These are phyloP conservation scores for Leccinum arenicola DNA, from an alignment of 768 basidiomycete species.

Conservation along the genomic window DNA sequence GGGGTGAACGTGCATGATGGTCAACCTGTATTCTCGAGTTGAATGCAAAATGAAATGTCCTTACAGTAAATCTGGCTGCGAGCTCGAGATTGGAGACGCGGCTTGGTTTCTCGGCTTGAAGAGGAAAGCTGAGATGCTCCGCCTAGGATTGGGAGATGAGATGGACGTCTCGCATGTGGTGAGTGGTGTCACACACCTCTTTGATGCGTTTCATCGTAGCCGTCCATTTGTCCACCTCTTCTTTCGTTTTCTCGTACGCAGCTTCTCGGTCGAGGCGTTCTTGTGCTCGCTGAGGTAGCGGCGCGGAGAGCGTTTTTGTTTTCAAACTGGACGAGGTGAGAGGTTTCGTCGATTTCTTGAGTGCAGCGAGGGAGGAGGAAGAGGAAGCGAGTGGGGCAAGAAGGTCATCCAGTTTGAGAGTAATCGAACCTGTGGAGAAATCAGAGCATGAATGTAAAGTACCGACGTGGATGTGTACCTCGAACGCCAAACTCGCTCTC, in stretches of 20 bases:
- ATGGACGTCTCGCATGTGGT: background rate
- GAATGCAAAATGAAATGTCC: conserved; percentile 2
- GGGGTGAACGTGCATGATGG: background rate
- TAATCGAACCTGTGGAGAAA: conserved; percentile 31
- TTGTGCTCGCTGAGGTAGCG: conserved; percentile 81
- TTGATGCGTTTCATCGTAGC: conserved; percentile 89
- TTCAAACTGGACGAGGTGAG: conserved; percentile 55
- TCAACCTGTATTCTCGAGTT: background rate
- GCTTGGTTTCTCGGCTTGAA: conserved; percentile 59
- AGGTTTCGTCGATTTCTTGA: conserved; percentile 69
- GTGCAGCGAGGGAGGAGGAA: conserved; percentile 52
- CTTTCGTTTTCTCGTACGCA: conserved; percentile 90
- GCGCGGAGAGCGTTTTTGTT: conserved; percentile 67
- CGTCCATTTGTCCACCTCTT: conserved; percentile 92
- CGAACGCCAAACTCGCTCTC: conserved; percentile 78
- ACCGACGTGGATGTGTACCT: conserved; percentile 32
- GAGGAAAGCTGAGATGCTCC: conserved; percentile 83
- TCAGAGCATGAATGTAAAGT: background rate
- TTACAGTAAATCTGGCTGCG: conserved; percentile 81
- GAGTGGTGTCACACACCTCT: conserved; percentile 49
- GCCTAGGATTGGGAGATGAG: conserved; percentile 47
- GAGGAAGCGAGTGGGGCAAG: conserved; percentile 68
- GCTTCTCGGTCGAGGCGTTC: conserved; percentile 91
- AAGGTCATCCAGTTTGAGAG: conserved; percentile 70
- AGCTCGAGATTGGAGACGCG: conserved; percentile 72